A percentile compares a stretch with the other conserved stretches of the same genome.
These are phyloP conservation scores for Lactifluus hygrophoroides DNA, from an alignment of 768 basidiomycete species.

Conservation along the genomic window DNA sequence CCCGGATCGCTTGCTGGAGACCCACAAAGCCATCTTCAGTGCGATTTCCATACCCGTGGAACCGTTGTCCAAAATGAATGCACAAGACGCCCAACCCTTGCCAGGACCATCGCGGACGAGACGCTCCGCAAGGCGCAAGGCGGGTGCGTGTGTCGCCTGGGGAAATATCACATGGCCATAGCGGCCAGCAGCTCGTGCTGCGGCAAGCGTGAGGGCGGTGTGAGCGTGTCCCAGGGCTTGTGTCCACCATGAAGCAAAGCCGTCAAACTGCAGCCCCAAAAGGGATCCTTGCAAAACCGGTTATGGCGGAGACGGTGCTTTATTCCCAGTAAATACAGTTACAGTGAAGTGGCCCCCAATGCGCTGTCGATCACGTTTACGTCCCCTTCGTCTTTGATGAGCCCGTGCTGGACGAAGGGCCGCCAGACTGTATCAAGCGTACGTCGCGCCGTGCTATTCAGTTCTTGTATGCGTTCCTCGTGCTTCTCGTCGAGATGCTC, in stretches of 20 bases:
- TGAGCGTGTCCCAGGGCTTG: slow-evolving; percentile 83
- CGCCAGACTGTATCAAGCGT: slow-evolving; percentile 84
- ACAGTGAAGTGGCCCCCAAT: slow-evolving; percentile 76
- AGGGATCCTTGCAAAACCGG: slow-evolving; percentile 28
- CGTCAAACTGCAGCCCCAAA: slow-evolving; percentile 65
- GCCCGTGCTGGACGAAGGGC: slow-evolving; percentile 92
- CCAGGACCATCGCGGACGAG: slow-evolving; percentile 75
- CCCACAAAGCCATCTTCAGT: slow-evolving; percentile 89
- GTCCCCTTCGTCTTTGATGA: slow-evolving; percentile 56
- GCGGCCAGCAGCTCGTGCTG: slow-evolving; percentile 81
- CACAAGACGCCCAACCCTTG: slow-evolving; percentile 82
- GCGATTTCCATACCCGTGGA: slow-evolving; percentile 98
- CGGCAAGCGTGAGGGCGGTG: slow-evolving; percentile 71
- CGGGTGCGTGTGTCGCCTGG: slow-evolving; percentile 77
- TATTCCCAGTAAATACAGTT: slow-evolving; percentile 41
- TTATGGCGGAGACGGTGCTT: slow-evolving; percentile 13
- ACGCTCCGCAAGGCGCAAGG: slow-evolving; percentile 73
- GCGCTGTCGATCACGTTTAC: slow-evolving; percentile 93
- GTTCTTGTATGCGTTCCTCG: slow-evolving; percentile 51
- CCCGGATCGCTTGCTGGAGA: slow-evolving; percentile 39
- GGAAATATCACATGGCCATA: slow-evolving; percentile 99
- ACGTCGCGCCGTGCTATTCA: slow-evolving; percentile 71
- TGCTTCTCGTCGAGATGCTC: slow-evolving; percentile 59
- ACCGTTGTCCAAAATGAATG: slow-evolving; percentile 91
- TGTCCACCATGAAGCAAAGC: slow-evolving; percentile 98